Percentiles rank a stretch among this genome's conserved stretches.
These are phyloP conservation scores for Taphrina betulina DNA, from an alignment of 1,139 yeast genomes.

Conservation along the genomic window DNA sequence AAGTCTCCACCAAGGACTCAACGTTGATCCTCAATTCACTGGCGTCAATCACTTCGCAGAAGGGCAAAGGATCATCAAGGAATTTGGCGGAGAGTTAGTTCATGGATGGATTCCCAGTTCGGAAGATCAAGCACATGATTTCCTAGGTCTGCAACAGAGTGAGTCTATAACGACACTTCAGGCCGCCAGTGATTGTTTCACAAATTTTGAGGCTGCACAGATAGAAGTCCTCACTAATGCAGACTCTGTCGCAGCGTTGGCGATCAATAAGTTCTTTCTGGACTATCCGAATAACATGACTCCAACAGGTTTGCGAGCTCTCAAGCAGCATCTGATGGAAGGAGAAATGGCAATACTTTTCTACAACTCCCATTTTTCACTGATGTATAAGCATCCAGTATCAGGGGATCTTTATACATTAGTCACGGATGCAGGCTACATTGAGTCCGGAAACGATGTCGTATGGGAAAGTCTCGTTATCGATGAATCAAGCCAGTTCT, in stretches of 20 bases:
- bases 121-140: conserved; percentile 41
- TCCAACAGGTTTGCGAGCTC: conserved; percentile 54
- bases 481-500: conserved; percentile 54
- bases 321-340: conserved; percentile 49
- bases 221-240: conserved; percentile 7
- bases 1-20: conserved; percentile 60
- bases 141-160: conserved; percentile 38
- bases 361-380: conserved; percentile 80
- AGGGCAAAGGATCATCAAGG: conserved; percentile 50
- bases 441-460: conserved; percentile 62
- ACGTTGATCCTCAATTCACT: conserved; percentile 68
- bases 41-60: conserved; percentile 57
- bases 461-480: conserved; percentile 53
- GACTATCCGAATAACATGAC: conserved; percentile 62
- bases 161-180: no score
- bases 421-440: conserved; percentile 71
- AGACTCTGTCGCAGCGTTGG: neutral
- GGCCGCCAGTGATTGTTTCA: neutral
- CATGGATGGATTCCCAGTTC: conserved; percentile 55
- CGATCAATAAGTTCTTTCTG: conserved; percentile 40
- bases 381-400: conserved; percentile 56
- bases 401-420: conserved; percentile 56
- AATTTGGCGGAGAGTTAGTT: conserved; percentile 51
- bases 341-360: conserved; percentile 65
- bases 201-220: conserved; percentile 16